Conservation (phyloP, 257 asterid species). For the Jacaranda copaia region DNA sequence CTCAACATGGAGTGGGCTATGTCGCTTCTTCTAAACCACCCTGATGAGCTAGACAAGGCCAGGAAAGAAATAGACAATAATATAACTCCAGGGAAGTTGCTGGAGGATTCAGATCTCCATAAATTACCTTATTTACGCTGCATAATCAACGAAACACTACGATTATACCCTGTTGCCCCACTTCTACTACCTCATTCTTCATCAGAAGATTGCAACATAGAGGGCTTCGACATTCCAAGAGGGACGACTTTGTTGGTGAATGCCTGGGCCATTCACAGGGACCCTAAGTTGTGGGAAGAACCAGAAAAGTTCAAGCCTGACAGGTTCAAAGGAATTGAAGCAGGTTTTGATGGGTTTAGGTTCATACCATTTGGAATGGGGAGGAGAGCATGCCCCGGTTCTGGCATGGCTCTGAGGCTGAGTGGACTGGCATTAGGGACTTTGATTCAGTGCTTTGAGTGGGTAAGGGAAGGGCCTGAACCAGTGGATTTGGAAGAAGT, state of each 20-base stretch:
- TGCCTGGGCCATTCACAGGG: constrained; percentile 42
- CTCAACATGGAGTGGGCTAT: constrained; percentile 43
- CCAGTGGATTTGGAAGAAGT: constrained; percentile 32
- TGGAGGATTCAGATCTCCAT: constrained; percentile 36
- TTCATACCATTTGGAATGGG: constrained; percentile 47
- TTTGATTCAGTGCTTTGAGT: constrained; percentile 47
- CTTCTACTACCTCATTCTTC: constrained; percentile 40
- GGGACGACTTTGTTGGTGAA: constrained; percentile 35
- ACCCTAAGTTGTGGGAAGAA: constrained; percentile 36
- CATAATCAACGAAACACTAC: constrained; percentile 40
- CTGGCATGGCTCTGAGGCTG: constrained; percentile 39
- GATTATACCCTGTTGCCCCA: constrained; percentile 36
- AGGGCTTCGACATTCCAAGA: constrained; percentile 34
- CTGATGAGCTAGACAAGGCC: constrained; percentile 31
- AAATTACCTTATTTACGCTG: constrained; percentile 35
- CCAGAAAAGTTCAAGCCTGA: constrained; percentile 34
- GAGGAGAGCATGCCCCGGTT: constrained; percentile 46
- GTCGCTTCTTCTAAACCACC: constrained; percentile 42
- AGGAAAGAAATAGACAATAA: constrained; percentile 32
- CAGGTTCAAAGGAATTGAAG: constrained; percentile 33
- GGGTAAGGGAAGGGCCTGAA: constrained; percentile 38
- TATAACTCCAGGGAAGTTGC: constrained; percentile 26
- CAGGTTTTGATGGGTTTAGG: background rate
- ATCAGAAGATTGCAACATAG: constrained; percentile 35
- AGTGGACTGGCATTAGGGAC: constrained; percentile 41